Conservation (phyloP, 192 early-diverging fungal genomes). For the Backusella macrospora region DNA sequence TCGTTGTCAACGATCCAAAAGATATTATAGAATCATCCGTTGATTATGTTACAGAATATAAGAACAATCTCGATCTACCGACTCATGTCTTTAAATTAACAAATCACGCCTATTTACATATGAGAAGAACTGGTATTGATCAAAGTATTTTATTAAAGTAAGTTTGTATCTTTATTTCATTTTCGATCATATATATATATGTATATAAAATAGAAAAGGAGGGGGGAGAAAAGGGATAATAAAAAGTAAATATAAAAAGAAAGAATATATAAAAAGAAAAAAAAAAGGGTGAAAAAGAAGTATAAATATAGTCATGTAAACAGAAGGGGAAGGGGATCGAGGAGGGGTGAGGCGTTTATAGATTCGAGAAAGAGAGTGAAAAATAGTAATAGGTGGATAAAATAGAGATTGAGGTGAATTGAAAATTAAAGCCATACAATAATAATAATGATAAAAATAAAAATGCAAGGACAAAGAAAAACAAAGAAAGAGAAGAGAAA, state of each 20-base stretch:
- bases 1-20: slow-evolving; percentile 63
- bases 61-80: slow-evolving; percentile 43
- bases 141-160: slow-evolving; percentile 64
- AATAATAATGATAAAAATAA: slow-evolving; percentile 8
- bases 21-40: slow-evolving; percentile 55
- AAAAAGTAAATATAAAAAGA: no score
- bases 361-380: neutral
- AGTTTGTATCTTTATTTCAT: neutral
- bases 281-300: no score
- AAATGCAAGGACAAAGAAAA: neutral
- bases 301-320: neutral
- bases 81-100: slow-evolving; percentile 80
- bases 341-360: no score
- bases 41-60: slow-evolving; percentile 69
- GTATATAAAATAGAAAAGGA: neutral
- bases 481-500: neutral
- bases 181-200: slow-evolving; percentile 19
- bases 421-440: neutral
- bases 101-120: slow-evolving; percentile 76
- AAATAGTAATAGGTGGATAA: neutral
- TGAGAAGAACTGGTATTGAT: slow-evolving; percentile 76
- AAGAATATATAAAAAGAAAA: no score
- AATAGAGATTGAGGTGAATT: neutral
- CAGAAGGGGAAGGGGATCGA: neutral
- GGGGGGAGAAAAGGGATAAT: slow-evolving; percentile 20